A percentile compares a stretch with the other conserved stretches of the same genome.
These are phyloP conservation scores for Phaeomoniella chlamydospora DNA, from an alignment of 2,329 filamentous ascomycete genomes.

Conservation along the genomic window DNA sequence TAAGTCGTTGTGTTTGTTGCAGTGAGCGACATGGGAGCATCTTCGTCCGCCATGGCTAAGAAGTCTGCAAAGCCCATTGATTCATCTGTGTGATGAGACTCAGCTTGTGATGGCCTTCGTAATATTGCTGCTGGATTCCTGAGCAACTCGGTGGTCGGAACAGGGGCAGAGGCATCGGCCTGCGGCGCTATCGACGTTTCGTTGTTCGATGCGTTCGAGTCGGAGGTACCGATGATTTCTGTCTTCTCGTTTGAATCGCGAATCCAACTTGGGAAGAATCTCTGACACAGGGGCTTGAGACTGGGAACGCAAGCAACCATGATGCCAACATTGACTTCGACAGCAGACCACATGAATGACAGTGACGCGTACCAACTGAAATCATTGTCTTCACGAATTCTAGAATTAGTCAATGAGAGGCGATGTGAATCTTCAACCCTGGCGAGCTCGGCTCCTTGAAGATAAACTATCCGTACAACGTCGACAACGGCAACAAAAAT, in stretches of 20 bases:
- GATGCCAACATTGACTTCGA: constrained; percentile 84
- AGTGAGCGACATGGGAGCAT: constrained; percentile 14
- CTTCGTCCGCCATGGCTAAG: constrained; percentile 7
- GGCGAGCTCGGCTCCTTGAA: constrained; percentile 53
- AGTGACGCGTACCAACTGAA: constrained; percentile 64
- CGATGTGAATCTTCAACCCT: constrained; percentile 26
- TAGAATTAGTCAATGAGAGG: constrained; percentile 10
- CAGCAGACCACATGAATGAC: constrained; percentile 84
- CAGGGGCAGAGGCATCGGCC: constrained; percentile 1
- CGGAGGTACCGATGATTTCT: constrained; percentile 11
- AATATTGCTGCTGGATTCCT: constrained; percentile 12
- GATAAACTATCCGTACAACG: constrained; percentile 76
- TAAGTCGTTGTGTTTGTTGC: constrained; percentile 11
- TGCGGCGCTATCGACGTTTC: constrained; percentile 4
- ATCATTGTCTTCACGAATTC: constrained; percentile 18
- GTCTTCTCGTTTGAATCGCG: constrained; percentile 23
- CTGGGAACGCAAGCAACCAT: constrained; percentile 87
- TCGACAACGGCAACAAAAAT: constrained; percentile 81
- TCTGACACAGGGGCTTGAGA: constrained; percentile 68
- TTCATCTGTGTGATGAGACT: constrained; percentile 9
- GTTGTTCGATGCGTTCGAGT: constrained; percentile 7
- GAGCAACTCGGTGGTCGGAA: constrained; percentile 8
- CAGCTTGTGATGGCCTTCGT: constrained; percentile 7
- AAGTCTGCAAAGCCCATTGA: constrained; percentile 14
- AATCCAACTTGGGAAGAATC: constrained; percentile 42